Evolutionary conservation across 305 asterid genomes (phyloP).

Genomic region (Fraxinus xanthoxyloides): DNA sequence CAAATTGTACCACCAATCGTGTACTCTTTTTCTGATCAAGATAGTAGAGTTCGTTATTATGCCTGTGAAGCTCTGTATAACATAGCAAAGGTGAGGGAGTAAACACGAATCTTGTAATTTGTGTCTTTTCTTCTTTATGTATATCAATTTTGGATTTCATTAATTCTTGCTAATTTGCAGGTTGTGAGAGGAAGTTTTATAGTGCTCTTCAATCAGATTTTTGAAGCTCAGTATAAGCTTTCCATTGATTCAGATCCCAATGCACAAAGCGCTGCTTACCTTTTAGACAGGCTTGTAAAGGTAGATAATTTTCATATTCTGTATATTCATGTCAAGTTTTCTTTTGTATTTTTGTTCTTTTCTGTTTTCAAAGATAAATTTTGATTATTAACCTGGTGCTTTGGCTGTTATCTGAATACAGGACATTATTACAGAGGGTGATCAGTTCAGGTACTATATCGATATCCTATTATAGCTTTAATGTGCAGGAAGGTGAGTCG

Average conservation of each 20-base stretch:
- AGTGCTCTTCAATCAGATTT: slow-evolving; percentile 90
- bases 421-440: slow-evolving; percentile 98
- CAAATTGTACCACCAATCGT: slow-evolving; percentile 97
- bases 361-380: not conserved
- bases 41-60: slow-evolving; percentile 94
- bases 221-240: slow-evolving; percentile 93
- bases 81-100: slow-evolving; percentile 81
- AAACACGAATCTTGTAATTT: slow-evolving; percentile 1
- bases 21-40: slow-evolving; percentile 87
- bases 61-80: slow-evolving; percentile 99
- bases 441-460: slow-evolving; percentile 79
- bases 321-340: not conserved
- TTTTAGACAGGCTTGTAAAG: slow-evolving; percentile 95
- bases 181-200: slow-evolving; percentile 97
- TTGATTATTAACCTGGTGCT: slow-evolving; percentile 18
- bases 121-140: not conserved
- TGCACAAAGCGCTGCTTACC: slow-evolving; percentile 99
- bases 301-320: slow-evolving; percentile 30
- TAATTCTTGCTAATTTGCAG: slow-evolving; percentile 44
- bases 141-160: slow-evolving; percentile 20
- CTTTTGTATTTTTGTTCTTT: not conserved
- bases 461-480: slow-evolving; percentile 8
- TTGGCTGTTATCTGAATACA: slow-evolving; percentile 35
- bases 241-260: slow-evolving; percentile 94
- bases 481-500: slow-evolving; percentile 85